Evolutionary conservation across 768 basidiomycete species (phyloP), one percentile per base, ranked within the genome.

Genomic region (Leccinum arenicola): DNA sequence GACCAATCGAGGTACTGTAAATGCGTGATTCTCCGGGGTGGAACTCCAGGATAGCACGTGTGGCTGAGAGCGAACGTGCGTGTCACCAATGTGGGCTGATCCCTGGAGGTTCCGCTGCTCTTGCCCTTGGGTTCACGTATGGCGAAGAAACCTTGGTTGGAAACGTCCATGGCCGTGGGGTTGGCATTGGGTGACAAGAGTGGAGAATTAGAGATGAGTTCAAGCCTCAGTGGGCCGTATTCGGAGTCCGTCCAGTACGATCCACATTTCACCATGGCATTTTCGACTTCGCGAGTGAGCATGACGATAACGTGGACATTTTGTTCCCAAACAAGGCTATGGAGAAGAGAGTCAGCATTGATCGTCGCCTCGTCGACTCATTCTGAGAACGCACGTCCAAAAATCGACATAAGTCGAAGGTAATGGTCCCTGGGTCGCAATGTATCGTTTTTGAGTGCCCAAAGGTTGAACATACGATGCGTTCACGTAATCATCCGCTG

Each of bases 1-100:
- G 95, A 93, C 96, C 96, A 98, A 40, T 89, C 88, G 40, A 95
- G 80, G 68, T 94, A 98, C 71, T 98, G 96, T 54, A 98, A 75
- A 67, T 98, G 96, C 0, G 88, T 81, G 15, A 98, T 80, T 58
- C 74, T 80, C n/a, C 93, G 79, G 2, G 87, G 78, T 3, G 82
- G 79, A 12, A 80, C 77, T 17, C 79, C 73, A 0, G 89, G 88
- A 63, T 87, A 84, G 29, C 77, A 78, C 2, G 74, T 74, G 65
- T 94, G 84, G 47, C 80, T 77, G 35, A 98, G 79, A 52, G 84
- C 78, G 67, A 98, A 92, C 10, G 81, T 80, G 55, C 88, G 80
- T 61, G 81, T 82, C 61, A 90, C 80, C 38, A 75, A 73, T 50
- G 67, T 62, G 40, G 64, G 63, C 33, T 68, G 62, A 25, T 57